These are phyloP conservation scores for Suhomyces canberraensis DNA, from an alignment of 805 yeast genomes.

Conservation along the genomic window DNA sequence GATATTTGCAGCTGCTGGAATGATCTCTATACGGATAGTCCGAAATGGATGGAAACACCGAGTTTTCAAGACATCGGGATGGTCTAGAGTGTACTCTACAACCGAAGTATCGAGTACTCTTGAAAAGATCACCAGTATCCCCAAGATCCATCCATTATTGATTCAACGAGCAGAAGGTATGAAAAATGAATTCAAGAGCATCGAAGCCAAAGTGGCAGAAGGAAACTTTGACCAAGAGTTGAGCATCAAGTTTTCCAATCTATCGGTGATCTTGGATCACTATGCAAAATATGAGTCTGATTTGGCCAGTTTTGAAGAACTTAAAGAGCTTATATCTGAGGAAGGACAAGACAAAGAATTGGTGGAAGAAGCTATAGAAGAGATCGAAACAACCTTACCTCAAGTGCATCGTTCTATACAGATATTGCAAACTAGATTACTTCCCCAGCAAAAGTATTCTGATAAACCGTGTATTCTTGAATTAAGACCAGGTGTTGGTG, in stretches of 20 bases:
- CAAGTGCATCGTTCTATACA: constrained; percentile 40
- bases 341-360: constrained; percentile 37
- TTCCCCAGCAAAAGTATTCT: constrained; percentile 75
- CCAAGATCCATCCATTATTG: constrained; percentile 38
- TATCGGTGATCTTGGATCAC: constrained; percentile 30
- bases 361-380: constrained; percentile 56
- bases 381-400: constrained; percentile 49
- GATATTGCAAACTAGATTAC: constrained; percentile 51
- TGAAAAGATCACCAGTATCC: constrained; percentile 12
- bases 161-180: constrained; percentile 34
- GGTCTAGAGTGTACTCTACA: neutral
- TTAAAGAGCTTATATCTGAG: constrained; percentile 25
- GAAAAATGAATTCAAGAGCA: constrained; percentile 22
- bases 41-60: too few relatives aligned
- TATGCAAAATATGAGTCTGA: constrained; percentile 26
- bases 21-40: too few relatives aligned
- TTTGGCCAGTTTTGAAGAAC: constrained; percentile 21
- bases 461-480: constrained; percentile 80
- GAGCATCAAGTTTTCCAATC: constrained; percentile 29
- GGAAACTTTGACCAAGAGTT: constrained; percentile 35
- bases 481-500: constrained; percentile 94
- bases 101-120: neutral
- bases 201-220: constrained; percentile 26
- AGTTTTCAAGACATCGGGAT: too few relatives aligned
- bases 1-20: too few relatives aligned